phyloP scores from a whole-genome alignment of 2,329 filamentous ascomycete species.

The Diaporthe sp. region DNA sequence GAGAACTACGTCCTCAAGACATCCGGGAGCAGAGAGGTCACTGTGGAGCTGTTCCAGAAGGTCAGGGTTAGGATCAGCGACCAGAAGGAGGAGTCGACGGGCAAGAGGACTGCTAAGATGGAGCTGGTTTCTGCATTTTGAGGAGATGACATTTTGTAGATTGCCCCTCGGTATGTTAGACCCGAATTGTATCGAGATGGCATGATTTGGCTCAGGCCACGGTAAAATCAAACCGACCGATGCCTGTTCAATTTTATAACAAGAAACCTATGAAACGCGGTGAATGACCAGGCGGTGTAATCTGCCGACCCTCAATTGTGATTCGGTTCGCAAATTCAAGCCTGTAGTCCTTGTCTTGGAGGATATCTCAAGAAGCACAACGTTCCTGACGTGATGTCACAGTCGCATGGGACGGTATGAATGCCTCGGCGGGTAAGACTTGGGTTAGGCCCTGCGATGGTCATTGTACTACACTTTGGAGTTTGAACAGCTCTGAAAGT shows the following conservation, averaged over 20 bases:
- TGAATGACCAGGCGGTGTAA: neutral
- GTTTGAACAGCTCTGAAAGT: neutral
- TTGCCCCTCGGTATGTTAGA: neutral
- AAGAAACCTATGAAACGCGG: neutral
- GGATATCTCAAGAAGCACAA: neutral
- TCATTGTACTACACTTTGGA: neutral
- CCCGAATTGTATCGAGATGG: too few relatives aligned
- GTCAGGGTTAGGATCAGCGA: constrained; percentile 90
- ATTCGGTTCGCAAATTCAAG: neutral
- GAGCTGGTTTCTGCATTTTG: constrained; percentile 62
- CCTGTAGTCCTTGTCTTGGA: neutral
- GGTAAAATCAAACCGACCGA: neutral
- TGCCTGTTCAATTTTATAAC: neutral
- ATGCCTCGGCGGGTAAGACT: too few relatives aligned
- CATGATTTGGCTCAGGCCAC: neutral
- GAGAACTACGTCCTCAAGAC: constrained; percentile 83
- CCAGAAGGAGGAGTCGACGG: constrained; percentile 93
- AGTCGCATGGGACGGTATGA: neutral
- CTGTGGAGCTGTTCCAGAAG: constrained; percentile 90
- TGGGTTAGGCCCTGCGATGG: neutral
- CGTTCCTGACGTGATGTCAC: neutral
- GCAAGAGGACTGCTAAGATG: constrained; percentile 91
- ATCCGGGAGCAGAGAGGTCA: constrained; percentile 63
- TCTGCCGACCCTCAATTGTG: neutral
- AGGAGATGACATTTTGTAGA: neutral